Conservation (phyloP, 225 moss, liverwort and hornwort genomes). For the Polytrichum formosum region DNA sequence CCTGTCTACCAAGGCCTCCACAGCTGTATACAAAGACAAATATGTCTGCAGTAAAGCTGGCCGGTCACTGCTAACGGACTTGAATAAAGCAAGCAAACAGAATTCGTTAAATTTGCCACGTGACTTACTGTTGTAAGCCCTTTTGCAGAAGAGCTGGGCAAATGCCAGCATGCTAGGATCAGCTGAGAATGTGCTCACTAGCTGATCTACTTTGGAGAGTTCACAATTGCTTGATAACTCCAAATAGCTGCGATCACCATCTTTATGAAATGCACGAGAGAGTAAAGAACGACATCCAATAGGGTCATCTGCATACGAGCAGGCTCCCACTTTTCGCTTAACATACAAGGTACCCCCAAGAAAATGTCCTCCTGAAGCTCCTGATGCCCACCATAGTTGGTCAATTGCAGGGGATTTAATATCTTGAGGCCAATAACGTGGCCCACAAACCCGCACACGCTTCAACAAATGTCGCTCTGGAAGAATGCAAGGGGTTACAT, state of each 20-base stretch:
- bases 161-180: constrained; percentile 99
- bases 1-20: constrained; percentile 71
- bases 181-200: constrained; percentile 96
- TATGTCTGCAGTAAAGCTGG: constrained; percentile 95
- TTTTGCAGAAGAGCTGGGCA: constrained; percentile 82
- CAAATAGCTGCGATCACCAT: constrained; percentile 17
- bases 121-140: constrained; percentile 60
- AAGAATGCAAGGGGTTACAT: constrained; percentile 83
- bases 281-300: constrained; percentile 97
- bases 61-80: constrained; percentile 94
- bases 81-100: constrained; percentile 83
- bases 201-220: constrained; percentile 85
- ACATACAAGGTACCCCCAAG: constrained; percentile 83
- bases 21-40: constrained; percentile 77
- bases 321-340: constrained; percentile 95
- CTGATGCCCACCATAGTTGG: constrained; percentile 69
- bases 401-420: constrained; percentile 27
- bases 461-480: constrained; percentile 77
- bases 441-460: constrained; percentile 87
- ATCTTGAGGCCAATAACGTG: constrained; percentile 98
- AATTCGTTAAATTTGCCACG: constrained; percentile 77
- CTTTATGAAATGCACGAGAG: constrained; percentile 84
- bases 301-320: constrained; percentile 92
- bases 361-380: constrained; percentile 74
- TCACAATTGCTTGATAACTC: constrained; percentile 35